Percentiles rank a stretch among this genome's conserved stretches.
phyloP scores from a whole-genome alignment of 345 rosid species.

The Clausena lansium region DNA sequence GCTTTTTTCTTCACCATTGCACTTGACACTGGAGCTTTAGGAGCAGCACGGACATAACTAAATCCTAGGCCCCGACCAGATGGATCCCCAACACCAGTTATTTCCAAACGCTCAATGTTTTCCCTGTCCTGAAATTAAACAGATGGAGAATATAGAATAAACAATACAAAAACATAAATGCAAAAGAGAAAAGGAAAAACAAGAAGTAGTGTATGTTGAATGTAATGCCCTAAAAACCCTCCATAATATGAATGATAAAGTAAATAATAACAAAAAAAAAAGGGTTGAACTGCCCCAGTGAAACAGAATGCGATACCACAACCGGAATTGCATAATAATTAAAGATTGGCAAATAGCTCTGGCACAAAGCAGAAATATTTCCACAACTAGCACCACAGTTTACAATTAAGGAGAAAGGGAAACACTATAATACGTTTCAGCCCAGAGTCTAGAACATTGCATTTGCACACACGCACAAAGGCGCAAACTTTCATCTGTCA shows the following conservation, averaged over 20 bases:
- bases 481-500: constrained; percentile 4
- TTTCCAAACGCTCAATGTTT: constrained; percentile 95
- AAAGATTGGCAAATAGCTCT: neutral
- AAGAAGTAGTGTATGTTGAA: neutral
- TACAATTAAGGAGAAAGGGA: neutral
- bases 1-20: constrained; percentile 78
- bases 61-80: constrained; percentile 97
- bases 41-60: constrained; percentile 88
- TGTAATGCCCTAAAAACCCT: neutral
- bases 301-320: neutral
- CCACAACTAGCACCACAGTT: neutral
- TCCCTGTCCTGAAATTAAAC: constrained; percentile 68
- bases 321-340: neutral
- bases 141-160: neutral
- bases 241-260: neutral
- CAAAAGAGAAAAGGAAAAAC: neutral
- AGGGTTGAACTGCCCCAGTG: neutral
- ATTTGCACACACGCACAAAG: neutral
- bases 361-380: neutral
- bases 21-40: constrained; percentile 82
- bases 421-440: neutral
- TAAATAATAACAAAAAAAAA: neutral
- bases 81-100: constrained; percentile 99
- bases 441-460: neutral
- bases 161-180: neutral